Conservation (phyloP, 495 filamentous ascomycete genomes). For the Opeltia flavorubescens region DNA sequence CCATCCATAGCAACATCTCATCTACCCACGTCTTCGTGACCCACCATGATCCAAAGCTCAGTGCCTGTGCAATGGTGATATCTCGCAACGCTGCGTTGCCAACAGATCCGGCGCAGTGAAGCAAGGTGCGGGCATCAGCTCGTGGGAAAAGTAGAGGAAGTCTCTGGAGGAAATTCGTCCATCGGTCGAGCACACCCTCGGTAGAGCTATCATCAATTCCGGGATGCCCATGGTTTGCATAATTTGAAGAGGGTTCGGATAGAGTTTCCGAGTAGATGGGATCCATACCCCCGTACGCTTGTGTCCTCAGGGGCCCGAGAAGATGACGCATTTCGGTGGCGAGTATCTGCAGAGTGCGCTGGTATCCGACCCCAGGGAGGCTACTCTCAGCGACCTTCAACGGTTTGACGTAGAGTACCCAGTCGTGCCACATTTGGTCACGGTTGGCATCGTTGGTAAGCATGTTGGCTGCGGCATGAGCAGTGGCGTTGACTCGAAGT, state of each 20-base stretch:
- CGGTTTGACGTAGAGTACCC: constrained; percentile 65
- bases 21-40: constrained; percentile 95
- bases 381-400: constrained; percentile 47
- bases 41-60: constrained; percentile 93
- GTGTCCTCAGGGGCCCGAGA: constrained; percentile 45
- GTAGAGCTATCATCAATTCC: constrained; percentile 29
- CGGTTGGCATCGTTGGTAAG: constrained; percentile 57
- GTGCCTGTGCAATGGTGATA: constrained; percentile 65
- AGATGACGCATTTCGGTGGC: constrained; percentile 60
- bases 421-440: constrained; percentile 88
- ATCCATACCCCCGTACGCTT: constrained; percentile 38
- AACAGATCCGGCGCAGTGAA: constrained; percentile 53
- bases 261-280: constrained; percentile 39
- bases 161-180: constrained; percentile 66
- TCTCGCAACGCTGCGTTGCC: constrained; percentile 60
- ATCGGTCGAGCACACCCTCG: constrained; percentile 30
- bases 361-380: constrained; percentile 25
- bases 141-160: constrained; percentile 65
- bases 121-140: constrained; percentile 46
- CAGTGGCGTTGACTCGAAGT: constrained; percentile 79
- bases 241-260: constrained; percentile 24
- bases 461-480: constrained; percentile 70
- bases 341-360: constrained; percentile 38
- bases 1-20: constrained; percentile 86
- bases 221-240: constrained; percentile 20